Conservation (phyloP, 2,329 filamentous ascomycete species). For the Ceratocystis destructans region DNA sequence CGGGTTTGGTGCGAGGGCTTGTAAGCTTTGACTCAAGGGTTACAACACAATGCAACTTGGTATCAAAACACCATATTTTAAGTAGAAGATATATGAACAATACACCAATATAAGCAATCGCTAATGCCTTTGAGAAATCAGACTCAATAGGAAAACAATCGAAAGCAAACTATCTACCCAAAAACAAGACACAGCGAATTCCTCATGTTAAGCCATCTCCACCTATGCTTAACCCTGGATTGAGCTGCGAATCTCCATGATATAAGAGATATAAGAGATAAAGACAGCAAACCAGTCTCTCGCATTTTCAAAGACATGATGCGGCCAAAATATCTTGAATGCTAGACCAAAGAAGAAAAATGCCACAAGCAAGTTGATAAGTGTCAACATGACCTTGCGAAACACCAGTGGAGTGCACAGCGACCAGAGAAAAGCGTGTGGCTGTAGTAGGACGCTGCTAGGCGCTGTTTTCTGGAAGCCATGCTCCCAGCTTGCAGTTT, state of each 20-base stretch:
- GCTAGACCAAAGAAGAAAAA: conserved; percentile 4
- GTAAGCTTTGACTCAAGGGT: not conserved
- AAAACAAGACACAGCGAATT: not conserved
- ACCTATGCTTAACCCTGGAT: not conserved
- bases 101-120: not conserved
- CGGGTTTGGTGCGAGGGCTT: not conserved
- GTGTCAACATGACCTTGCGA: not conserved
- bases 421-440: not conserved
- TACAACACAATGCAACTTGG: not conserved
- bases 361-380: not conserved
- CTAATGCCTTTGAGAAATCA: not conserved
- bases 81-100: not conserved
- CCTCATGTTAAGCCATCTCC: not conserved
- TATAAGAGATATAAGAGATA: not conserved
- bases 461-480: not conserved
- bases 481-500: conserved; percentile 5
- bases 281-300: not conserved
- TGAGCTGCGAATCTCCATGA: not conserved
- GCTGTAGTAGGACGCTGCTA: not conserved
- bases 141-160: not conserved
- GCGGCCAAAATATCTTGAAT: not conserved
- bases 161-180: not conserved
- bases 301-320: not conserved
- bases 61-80: not conserved
- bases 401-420: not conserved